Evolutionary conservation across 2,329 filamentous ascomycete species (phyloP).

Genomic region (Lasiodiplodia sp.): DNA sequence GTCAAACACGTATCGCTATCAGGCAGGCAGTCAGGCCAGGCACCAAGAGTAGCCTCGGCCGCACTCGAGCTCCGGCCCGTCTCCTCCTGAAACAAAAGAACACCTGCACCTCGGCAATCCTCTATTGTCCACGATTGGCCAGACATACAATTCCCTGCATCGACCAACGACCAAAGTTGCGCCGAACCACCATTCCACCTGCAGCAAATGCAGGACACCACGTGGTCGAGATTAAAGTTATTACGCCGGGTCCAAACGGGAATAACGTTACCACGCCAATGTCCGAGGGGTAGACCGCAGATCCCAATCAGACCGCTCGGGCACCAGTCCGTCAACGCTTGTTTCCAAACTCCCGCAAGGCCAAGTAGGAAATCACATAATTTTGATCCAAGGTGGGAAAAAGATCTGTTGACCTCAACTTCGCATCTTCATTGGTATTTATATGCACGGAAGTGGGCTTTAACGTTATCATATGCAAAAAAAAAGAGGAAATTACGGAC

Average conservation of each 20-base stretch:
- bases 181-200: background rate
- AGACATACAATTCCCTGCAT: background rate
- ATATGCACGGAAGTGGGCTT: background rate
- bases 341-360: background rate
- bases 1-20: no score
- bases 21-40: no score
- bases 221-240: background rate
- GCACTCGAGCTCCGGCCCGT: no score
- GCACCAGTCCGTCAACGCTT: no score
- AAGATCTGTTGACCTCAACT: conserved; percentile 2
- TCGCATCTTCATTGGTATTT: conserved; percentile 20
- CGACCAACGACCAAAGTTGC: background rate
- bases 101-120: background rate
- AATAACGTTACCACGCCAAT: background rate
- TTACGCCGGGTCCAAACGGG: background rate
- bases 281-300: background rate
- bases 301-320: background rate
- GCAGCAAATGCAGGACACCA: background rate
- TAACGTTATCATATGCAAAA: conserved; percentile 12
- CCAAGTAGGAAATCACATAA: background rate
- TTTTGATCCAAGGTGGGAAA: background rate
- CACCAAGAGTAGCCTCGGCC: no score
- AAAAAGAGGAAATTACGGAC: conserved; percentile 10
- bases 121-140: background rate
- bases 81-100: background rate